A percentile compares a stretch with the other conserved stretches of the same genome.
phyloP scores from a whole-genome alignment of 129 eudicot genomes.

The Centella asiatica region DNA sequence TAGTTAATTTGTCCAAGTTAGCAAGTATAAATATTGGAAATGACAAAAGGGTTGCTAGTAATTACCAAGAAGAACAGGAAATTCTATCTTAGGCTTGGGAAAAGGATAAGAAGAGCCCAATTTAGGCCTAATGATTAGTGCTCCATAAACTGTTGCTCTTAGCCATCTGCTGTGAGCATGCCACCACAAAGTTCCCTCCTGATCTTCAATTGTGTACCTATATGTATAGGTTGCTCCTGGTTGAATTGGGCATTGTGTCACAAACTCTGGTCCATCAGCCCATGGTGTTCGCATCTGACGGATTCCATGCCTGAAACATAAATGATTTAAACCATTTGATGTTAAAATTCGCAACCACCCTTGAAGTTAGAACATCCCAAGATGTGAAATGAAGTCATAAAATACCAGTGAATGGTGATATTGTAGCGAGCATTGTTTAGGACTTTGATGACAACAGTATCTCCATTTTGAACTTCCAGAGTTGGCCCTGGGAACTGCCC shows the following conservation, averaged over 20 bases:
- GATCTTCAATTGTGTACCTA: slow-evolving; percentile 50
- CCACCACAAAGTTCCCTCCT: slow-evolving; percentile 82
- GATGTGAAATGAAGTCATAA: neutral
- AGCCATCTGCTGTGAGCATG: slow-evolving; percentile 81
- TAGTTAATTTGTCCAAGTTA: neutral
- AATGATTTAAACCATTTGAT: neutral
- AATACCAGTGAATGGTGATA: slow-evolving; percentile 63
- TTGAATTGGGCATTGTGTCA: slow-evolving; percentile 70
- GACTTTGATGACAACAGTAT: slow-evolving; percentile 48
- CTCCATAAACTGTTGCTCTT: slow-evolving; percentile 68
- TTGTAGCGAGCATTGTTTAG: slow-evolving; percentile 46
- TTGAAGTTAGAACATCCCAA: neutral
- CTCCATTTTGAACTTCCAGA: slow-evolving; percentile 45
- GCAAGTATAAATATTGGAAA: neutral
- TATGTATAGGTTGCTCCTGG: slow-evolving; percentile 66
- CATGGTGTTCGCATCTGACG: slow-evolving; percentile 67
- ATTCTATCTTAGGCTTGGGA: slow-evolving; percentile 46
- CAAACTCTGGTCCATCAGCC: slow-evolving; percentile 76
- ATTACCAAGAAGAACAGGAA: slow-evolving; percentile 54
- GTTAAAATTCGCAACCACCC: neutral
- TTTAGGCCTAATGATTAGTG: slow-evolving; percentile 54
- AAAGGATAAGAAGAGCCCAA: slow-evolving; percentile 50
- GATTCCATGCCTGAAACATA: slow-evolving; percentile 58
- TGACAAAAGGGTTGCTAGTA: neutral
- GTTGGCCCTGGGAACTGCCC: slow-evolving; percentile 64